Base-by-base conservation (phyloP, 2,329 filamentous ascomycete species). In the Septoria petroselini region DNA sequence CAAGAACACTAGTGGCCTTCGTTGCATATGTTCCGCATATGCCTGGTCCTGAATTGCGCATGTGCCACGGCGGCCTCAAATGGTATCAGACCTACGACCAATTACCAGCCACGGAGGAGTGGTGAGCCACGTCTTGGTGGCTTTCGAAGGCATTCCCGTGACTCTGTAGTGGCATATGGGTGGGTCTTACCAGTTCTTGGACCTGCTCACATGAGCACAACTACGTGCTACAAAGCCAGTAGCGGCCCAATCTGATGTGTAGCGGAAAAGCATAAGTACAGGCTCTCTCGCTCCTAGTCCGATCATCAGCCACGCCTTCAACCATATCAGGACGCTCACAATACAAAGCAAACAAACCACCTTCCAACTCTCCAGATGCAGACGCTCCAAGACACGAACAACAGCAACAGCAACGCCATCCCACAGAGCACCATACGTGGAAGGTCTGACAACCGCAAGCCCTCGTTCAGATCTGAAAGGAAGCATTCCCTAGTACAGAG, bases 401-500 rank as follows among this genome's bases (percentile, higher is more conserved):
- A 23, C 18, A 18, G 19, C 15, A 42, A 11, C 21, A 29, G 1
- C 14, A 40, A 1, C 12, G 21, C 38, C 11, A 6, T 3, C 2
- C 7, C 12, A 12, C 6, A 33, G 5, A n/a, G 6, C 6, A 12
- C 5, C 12, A 6, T 5, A 15, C 30, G 30, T 6, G 30, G 30
- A 33, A 33, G 30, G n/a, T n/a, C 30, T 12, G n/a, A 12, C 12
- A 12, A 33, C 6, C 30, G 14, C 30, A 33, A 33, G 12, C 12
- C 30, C 6, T 33, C 30, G 11, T 33, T 33, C 30, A 33, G 30
- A 33, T 27, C 18, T 7, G 27, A 18, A 2, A 33, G 14, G 41
- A 43, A 43, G 18, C 27, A 14, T 9, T 19, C 21, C 4, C 33
- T 52, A n/a, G 34, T 27, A 11, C 37, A 40, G 14, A 52, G 37